phyloP scores from a whole-genome alignment of 2,329 filamentous ascomycete genomes.

The Mariannaea sp. region DNA sequence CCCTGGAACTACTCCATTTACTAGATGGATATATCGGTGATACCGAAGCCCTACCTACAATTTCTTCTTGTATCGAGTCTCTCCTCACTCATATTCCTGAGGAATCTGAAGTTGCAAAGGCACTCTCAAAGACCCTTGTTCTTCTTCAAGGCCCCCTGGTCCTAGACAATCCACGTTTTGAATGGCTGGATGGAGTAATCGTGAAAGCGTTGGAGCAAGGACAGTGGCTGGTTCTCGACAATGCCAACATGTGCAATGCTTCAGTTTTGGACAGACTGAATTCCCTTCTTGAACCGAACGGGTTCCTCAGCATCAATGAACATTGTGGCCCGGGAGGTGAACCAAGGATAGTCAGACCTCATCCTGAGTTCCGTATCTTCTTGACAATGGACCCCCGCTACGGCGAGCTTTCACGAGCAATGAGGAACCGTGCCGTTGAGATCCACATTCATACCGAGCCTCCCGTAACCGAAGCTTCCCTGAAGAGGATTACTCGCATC shows the following conservation, averaged over 20 bases:
- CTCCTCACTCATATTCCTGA: constrained; percentile 50
- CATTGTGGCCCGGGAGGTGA: constrained; percentile 83
- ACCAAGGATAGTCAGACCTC: constrained; percentile 78
- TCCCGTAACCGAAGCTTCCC: constrained; percentile 40
- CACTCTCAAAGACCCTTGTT: constrained; percentile 54
- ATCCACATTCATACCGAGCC: constrained; percentile 69
- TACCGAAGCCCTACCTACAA: constrained; percentile 42
- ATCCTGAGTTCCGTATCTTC: constrained; percentile 89
- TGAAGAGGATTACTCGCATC: constrained; percentile 50
- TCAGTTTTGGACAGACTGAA: constrained; percentile 95
- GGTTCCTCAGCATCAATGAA: constrained; percentile 88
- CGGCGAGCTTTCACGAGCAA: constrained; percentile 92
- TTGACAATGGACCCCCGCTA: constrained; percentile 90
- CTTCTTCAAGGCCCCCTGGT: constrained; percentile 59
- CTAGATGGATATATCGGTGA: constrained; percentile 51
- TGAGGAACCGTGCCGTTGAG: constrained; percentile 94
- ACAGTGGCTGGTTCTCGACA: constrained; percentile 93
- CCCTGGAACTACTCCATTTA: constrained; percentile 56
- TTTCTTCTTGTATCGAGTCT: constrained; percentile 46
- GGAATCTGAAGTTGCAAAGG: constrained; percentile 51
- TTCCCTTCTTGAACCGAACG: constrained; percentile 89
- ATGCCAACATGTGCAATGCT: constrained; percentile 94
- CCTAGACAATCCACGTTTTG: constrained; percentile 79
- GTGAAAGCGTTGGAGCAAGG: constrained; percentile 85
- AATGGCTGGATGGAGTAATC: constrained; percentile 94